These are phyloP conservation scores for Flaveria sonorensis DNA, from an alignment of 129 eudicot genomes.

Conservation along the genomic window DNA sequence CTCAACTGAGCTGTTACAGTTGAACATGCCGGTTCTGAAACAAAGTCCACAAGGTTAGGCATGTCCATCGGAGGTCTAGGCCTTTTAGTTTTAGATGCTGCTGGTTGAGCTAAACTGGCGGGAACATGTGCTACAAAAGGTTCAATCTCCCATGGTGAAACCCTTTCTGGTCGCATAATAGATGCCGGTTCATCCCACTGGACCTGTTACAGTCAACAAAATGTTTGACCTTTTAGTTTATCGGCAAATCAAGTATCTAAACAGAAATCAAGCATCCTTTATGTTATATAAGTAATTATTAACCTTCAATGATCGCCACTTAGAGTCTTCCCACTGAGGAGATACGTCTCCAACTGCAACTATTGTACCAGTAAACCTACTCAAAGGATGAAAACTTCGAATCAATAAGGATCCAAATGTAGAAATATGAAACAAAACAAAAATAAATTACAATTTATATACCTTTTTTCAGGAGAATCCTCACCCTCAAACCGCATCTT, in stretches of 20 bases:
- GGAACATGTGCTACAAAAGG: slow-evolving; percentile 59
- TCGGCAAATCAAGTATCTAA: background rate
- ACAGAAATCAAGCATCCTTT: background rate
- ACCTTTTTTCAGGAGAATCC: slow-evolving; percentile 94
- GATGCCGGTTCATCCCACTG: slow-evolving; percentile 94
- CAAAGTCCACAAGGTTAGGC: slow-evolving; percentile 37
- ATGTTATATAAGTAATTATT: background rate
- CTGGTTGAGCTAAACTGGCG: slow-evolving; percentile 37
- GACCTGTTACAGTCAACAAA: slow-evolving; percentile 48
- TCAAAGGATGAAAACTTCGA: background rate
- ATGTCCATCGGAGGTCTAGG: slow-evolving; percentile 50
- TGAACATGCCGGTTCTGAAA: slow-evolving; percentile 50
- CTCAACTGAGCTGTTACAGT: slow-evolving; percentile 45
- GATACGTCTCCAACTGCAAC: slow-evolving; percentile 73
- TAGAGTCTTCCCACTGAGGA: slow-evolving; percentile 68
- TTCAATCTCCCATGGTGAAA: slow-evolving; percentile 87
- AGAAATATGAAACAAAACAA: background rate
- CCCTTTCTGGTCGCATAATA: slow-evolving; percentile 75
- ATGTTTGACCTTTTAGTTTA: slow-evolving; percentile 1
- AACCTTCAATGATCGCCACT: slow-evolving; percentile 85
- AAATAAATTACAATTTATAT: background rate
- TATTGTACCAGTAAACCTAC: slow-evolving; percentile 80
- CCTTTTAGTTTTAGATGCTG: slow-evolving; percentile 40
- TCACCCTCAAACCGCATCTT: slow-evolving; percentile 97
- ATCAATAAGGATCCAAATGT: background rate